These are phyloP conservation scores for Suillus occidentalis DNA, from an alignment of 768 basidiomycete genomes.

Conservation along the genomic window DNA sequence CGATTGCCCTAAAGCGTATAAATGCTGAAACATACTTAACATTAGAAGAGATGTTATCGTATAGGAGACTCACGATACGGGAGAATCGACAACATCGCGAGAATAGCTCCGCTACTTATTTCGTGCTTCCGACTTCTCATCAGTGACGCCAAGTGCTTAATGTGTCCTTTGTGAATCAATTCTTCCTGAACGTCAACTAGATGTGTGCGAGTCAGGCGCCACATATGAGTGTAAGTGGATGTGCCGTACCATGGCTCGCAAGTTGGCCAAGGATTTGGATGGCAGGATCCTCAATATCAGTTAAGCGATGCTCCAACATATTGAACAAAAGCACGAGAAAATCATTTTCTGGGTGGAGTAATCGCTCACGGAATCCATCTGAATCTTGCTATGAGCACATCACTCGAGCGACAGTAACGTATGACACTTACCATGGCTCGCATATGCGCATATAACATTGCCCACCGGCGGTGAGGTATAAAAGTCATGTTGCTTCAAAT, in stretches of 20 bases:
- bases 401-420: not conserved
- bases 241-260: not conserved
- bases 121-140: constrained; percentile 3
- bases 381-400: not conserved
- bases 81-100: constrained; percentile 2
- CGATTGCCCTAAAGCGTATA: not conserved
- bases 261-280: constrained; percentile 7
- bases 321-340: constrained; percentile 2
- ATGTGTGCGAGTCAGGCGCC: not conserved
- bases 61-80: not conserved
- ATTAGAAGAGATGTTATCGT: not conserved
- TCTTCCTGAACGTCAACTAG: constrained; percentile 2
- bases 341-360: not conserved
- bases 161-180: constrained; percentile 1
- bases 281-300: constrained; percentile 10
- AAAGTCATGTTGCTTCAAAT: constrained; percentile 5
- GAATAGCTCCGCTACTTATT: constrained; percentile 1
- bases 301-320: constrained; percentile 9
- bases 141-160: not conserved
- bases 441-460: constrained; percentile 6
- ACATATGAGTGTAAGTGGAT: not conserved
- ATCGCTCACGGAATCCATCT: not conserved
- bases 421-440: not conserved
- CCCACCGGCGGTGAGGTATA: constrained; percentile 9
- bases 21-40: not conserved